phyloP scores from a whole-genome alignment of 345 rosid species.

The Ceriops decandra region DNA sequence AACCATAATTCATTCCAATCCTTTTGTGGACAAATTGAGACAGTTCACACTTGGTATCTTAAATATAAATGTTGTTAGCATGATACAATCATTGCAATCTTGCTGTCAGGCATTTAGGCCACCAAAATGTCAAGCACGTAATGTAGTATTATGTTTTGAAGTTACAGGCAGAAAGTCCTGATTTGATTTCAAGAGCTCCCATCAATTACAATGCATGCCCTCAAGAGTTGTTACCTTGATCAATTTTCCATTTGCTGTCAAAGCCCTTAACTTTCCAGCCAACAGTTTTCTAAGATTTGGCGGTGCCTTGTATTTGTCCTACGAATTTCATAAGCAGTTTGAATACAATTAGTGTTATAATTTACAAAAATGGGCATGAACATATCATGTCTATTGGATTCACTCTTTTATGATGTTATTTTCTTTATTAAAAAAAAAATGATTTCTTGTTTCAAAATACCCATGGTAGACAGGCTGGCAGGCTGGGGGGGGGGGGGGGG shows the following conservation, averaged over 20 bases:
- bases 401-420: too few relatives aligned
- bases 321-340: constrained; percentile 25
- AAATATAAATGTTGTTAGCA: background rate
- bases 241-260: constrained; percentile 75
- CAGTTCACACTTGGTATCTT: background rate
- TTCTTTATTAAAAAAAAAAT: too few relatives aligned
- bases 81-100: background rate
- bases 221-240: constrained; percentile 49
- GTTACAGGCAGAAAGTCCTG: background rate
- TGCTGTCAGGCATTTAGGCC: background rate
- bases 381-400: background rate
- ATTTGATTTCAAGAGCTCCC: background rate
- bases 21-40: background rate
- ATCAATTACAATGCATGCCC: background rate
- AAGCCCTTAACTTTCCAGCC: constrained; percentile 67
- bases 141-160: background rate
- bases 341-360: constrained; percentile 7
- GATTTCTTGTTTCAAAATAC: too few relatives aligned
- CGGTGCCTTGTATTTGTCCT: constrained; percentile 71
- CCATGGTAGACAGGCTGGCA: too few relatives aligned
- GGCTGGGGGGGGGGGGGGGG: too few relatives aligned
- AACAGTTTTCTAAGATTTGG: constrained; percentile 70
- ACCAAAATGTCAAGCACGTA: background rate
- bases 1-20: background rate
- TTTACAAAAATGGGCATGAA: background rate